Percentiles rank a stretch among this genome's conserved stretches.
These are phyloP conservation scores for Boletales sp. DNA, from an alignment of 768 basidiomycete species.

Conservation along the genomic window DNA sequence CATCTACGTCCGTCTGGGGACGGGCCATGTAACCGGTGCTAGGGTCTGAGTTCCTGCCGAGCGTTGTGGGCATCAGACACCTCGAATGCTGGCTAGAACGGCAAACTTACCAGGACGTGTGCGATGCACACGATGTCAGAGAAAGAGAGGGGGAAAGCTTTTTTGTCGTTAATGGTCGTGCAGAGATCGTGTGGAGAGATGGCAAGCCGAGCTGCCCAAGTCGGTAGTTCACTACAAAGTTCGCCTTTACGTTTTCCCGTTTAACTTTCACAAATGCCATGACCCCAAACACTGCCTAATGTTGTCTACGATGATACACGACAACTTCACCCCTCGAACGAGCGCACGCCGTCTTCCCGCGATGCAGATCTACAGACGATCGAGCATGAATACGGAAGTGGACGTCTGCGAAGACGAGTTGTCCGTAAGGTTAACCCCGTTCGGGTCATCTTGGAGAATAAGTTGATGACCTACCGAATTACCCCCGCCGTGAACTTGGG, in stretches of 20 bases:
- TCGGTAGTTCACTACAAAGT: slow-evolving; percentile 3
- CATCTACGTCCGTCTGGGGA: slow-evolving; percentile 30
- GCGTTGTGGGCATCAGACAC: slow-evolving; percentile 3
- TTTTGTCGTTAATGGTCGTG: slow-evolving; percentile 18
- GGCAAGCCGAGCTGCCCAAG: slow-evolving; percentile 3
- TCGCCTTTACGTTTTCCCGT: slow-evolving; percentile 12
- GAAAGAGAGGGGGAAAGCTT: not conserved
- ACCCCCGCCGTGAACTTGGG: slow-evolving; percentile 31
- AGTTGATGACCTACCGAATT: slow-evolving; percentile 30
- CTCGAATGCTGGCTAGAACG: not conserved
- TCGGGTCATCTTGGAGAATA: slow-evolving; percentile 4
- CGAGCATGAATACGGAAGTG: slow-evolving; percentile 29
- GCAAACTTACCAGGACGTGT: slow-evolving; percentile 12
- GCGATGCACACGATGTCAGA: slow-evolving; percentile 10
- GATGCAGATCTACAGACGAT: slow-evolving; percentile 25
- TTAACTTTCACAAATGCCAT: slow-evolving; percentile 12
- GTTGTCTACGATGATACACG: not conserved
- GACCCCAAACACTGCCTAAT: slow-evolving; percentile 24
- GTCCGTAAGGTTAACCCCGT: slow-evolving; percentile 12
- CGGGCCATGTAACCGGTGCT: slow-evolving; percentile 27
- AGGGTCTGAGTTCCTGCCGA: slow-evolving; percentile 11
- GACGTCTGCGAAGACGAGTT: slow-evolving; percentile 22
- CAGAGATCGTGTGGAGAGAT: too few species aligned
- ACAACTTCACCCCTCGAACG: slow-evolving; percentile 12
- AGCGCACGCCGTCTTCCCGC: slow-evolving; percentile 19